A percentile compares a stretch with the other conserved stretches of the same genome.
phyloP scores from a whole-genome alignment of 768 basidiomycete species.

The Neoboletus magnificus region DNA sequence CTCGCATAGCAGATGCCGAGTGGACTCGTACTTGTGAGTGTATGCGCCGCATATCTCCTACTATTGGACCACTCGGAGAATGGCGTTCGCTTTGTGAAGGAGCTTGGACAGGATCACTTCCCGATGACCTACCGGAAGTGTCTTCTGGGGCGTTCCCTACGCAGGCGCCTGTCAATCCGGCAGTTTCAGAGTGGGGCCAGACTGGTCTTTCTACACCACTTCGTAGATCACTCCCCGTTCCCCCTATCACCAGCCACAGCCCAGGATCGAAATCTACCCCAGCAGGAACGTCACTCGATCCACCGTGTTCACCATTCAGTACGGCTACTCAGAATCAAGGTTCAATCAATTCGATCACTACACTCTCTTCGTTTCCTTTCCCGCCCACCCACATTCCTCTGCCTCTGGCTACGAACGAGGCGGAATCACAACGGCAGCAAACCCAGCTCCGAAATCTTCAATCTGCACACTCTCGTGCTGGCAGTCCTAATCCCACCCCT shows the following conservation, averaged over 20 bases:
- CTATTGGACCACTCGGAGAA: slow-evolving; percentile 67
- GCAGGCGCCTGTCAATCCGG: background rate
- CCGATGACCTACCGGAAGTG: slow-evolving; percentile 27
- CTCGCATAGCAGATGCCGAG: slow-evolving; percentile 74
- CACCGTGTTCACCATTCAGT: slow-evolving; percentile 25
- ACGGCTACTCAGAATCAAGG: slow-evolving; percentile 22
- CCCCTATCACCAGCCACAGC: slow-evolving; percentile 12
- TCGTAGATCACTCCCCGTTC: slow-evolving; percentile 22
- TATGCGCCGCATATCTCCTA: slow-evolving; percentile 63
- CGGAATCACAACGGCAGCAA: slow-evolving; percentile 26
- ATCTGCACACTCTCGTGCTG: slow-evolving; percentile 10
- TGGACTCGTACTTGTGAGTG: slow-evolving; percentile 72
- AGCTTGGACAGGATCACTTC: slow-evolving; percentile 54
- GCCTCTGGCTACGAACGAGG: slow-evolving; percentile 39
- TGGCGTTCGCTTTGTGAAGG: slow-evolving; percentile 76
- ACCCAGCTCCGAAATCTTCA: slow-evolving; percentile 23
- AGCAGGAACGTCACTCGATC: slow-evolving; percentile 14
- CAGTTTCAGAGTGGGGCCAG: slow-evolving; percentile 32
- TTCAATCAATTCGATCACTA: slow-evolving; percentile 51
- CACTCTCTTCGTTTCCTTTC: slow-evolving; percentile 68
- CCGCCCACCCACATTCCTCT: slow-evolving; percentile 73
- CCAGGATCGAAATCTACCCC: slow-evolving; percentile 9
- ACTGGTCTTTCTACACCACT: slow-evolving; percentile 17
- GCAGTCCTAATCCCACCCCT: slow-evolving; percentile 14
- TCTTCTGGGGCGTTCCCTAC: slow-evolving; percentile 4